Conservation (phyloP, 345 rosid genomes). For the Acer yangbiense region DNA sequence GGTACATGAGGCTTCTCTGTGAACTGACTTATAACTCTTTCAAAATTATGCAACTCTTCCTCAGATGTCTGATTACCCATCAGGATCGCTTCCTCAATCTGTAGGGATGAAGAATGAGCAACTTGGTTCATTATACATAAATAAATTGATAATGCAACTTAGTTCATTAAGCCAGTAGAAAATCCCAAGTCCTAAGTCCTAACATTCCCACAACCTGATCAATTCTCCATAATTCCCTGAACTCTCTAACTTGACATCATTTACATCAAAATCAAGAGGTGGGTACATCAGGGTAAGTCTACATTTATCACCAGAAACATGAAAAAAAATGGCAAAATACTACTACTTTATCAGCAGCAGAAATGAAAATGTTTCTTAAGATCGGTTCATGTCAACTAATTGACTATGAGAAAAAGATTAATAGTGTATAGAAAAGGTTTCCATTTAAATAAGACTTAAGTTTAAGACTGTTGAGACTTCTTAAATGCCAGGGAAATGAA, state of each 20-base stretch:
- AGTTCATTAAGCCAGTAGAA: slow-evolving; percentile 5
- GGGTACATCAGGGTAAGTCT: too few relatives aligned
- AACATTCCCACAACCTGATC: neutral
- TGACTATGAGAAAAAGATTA: slow-evolving; percentile 3
- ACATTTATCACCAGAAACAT: neutral
- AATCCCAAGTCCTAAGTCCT: neutral
- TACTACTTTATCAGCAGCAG: neutral
- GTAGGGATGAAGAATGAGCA: slow-evolving; percentile 4
- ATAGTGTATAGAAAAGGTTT: neutral
- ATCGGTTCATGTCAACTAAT: neutral
- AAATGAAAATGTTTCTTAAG: neutral
- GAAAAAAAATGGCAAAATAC: neutral
- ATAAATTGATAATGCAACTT: neutral
- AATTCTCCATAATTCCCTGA: neutral
- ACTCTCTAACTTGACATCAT: neutral
- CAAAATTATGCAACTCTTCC: slow-evolving; percentile 42
- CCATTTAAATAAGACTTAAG: neutral
- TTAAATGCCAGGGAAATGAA: slow-evolving; percentile 8
- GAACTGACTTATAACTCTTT: slow-evolving; percentile 30
- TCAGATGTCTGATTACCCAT: slow-evolving; percentile 42
- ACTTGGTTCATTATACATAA: neutral
- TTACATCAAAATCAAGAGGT: neutral
- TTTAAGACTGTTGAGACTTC: neutral
- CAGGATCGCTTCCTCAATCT: slow-evolving; percentile 35
- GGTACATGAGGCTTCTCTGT: slow-evolving; percentile 28